phyloP scores from a whole-genome alignment of 192 early-diverging fungal genomes.

The Coemansia nantahalensis region DNA sequence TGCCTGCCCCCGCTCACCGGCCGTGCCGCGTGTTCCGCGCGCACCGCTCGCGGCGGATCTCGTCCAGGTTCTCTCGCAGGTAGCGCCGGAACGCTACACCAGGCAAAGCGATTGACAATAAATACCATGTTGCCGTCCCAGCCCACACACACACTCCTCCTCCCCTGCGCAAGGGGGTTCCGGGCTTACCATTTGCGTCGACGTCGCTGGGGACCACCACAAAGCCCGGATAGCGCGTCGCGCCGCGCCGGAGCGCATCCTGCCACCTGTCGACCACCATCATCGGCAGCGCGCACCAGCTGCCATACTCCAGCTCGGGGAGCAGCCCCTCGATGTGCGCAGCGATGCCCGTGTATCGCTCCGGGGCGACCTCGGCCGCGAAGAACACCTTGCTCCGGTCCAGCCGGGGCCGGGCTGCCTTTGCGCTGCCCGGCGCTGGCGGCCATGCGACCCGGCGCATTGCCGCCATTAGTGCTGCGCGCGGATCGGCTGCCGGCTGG shows the following conservation, averaged over 20 bases:
- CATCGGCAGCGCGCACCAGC: constrained; percentile 35
- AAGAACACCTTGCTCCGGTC: constrained; percentile 32
- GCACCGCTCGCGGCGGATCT: constrained; percentile 9
- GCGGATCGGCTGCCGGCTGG: constrained; percentile 5
- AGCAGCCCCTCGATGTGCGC: constrained; percentile 27
- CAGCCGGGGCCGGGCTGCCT: constrained; percentile 8
- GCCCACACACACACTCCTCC: too few species aligned
- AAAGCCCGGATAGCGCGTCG: constrained; percentile 33
- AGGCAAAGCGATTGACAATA: background rate
- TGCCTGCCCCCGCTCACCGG: too few species aligned
- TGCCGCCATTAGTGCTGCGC: constrained; percentile 10
- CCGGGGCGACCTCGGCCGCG: constrained; percentile 22
- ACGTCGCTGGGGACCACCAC: constrained; percentile 21
- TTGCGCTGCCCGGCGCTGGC: constrained; percentile 4
- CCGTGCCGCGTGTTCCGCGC: background rate
- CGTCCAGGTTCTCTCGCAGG: constrained; percentile 11
- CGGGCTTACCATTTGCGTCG: constrained; percentile 8
- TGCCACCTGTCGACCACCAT: constrained; percentile 40
- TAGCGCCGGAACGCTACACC: constrained; percentile 18
- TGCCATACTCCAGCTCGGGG: constrained; percentile 23
- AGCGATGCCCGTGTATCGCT: constrained; percentile 5
- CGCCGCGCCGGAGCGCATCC: constrained; percentile 10
- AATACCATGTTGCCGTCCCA: too few species aligned
- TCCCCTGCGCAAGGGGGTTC: too few species aligned
- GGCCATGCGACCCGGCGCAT: constrained; percentile 17